Conservation (phyloP, 345 rosid genomes). For the Citrus mangshanensis region DNA sequence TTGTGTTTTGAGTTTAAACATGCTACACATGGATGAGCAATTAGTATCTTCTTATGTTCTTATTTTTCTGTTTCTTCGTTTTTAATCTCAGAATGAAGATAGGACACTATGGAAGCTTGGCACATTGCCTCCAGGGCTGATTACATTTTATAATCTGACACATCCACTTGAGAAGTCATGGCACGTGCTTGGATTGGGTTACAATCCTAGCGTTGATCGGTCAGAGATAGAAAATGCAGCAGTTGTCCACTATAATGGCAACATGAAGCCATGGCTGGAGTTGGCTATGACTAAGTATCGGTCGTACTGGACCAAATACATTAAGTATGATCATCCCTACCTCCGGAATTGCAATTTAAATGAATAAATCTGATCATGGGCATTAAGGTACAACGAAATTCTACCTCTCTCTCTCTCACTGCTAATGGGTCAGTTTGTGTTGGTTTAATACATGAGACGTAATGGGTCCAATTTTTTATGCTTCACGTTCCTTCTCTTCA, state of each 20-base stretch:
- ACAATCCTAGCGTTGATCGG: conserved; percentile 80
- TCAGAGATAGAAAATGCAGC: conserved; percentile 89
- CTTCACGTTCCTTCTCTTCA: conserved; percentile 18
- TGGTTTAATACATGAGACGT: conserved; percentile 15
- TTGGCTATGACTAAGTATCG: conserved; percentile 93
- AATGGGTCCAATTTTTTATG: conserved; percentile 23
- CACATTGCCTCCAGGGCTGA: conserved; percentile 96
- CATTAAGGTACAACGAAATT: conserved; percentile 15
- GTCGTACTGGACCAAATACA: conserved; percentile 82
- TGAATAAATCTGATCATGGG: conserved; percentile 36
- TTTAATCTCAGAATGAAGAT: conserved; percentile 68
- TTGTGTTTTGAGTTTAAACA: not conserved
- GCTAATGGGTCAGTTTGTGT: conserved; percentile 14
- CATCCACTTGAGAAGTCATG: conserved; percentile 89
- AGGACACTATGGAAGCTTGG: conserved; percentile 98
- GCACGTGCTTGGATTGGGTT: conserved; percentile 98
- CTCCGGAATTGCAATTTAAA: conserved; percentile 73
- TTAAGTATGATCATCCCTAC: conserved; percentile 88
- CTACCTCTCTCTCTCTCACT: conserved; percentile 12
- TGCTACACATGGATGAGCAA: not conserved
- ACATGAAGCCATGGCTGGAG: conserved; percentile 99
- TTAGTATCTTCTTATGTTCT: conserved; percentile 1
- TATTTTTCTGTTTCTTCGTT: not conserved
- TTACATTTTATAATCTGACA: conserved; percentile 85
- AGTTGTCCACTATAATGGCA: conserved; percentile 94